phyloP scores from a whole-genome alignment of 129 eudicot species.

The Heracleum sosnowskyi region DNA sequence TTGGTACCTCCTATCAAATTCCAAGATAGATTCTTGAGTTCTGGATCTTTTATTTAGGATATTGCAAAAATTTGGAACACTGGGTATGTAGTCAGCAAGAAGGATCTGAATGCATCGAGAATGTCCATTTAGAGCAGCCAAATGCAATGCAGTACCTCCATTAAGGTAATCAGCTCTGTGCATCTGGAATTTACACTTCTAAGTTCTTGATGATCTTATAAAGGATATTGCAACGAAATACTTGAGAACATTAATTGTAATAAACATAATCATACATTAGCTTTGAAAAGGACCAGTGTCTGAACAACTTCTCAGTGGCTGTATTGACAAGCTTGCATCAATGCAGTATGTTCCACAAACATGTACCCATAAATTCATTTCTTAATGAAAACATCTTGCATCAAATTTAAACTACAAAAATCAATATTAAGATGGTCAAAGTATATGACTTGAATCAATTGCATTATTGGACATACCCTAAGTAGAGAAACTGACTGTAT shows the following conservation, averaged over 20 bases:
- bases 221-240: neutral
- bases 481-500: neutral
- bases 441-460: neutral
- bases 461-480: neutral
- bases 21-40: constrained; percentile 31
- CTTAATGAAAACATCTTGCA: neutral
- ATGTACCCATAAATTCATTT: constrained; percentile 6
- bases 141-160: constrained; percentile 91
- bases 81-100: constrained; percentile 87
- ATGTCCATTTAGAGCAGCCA: constrained; percentile 96
- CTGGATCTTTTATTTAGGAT: constrained; percentile 41
- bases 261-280: constrained; percentile 56
- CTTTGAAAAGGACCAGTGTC: constrained; percentile 77
- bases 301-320: constrained; percentile 99
- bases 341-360: constrained; percentile 63
- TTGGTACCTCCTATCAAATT: constrained; percentile 47
- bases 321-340: constrained; percentile 99
- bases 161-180: constrained; percentile 80
- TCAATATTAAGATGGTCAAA: neutral
- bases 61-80: constrained; percentile 56
- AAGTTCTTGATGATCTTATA: constrained; percentile 9
- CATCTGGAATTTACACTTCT: constrained; percentile 40
- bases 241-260: constrained; percentile 8
- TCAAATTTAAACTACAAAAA: neutral
- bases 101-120: constrained; percentile 81